Conservation (phyloP, 345 rosid genomes). For the Lenwebbia sp. region DNA sequence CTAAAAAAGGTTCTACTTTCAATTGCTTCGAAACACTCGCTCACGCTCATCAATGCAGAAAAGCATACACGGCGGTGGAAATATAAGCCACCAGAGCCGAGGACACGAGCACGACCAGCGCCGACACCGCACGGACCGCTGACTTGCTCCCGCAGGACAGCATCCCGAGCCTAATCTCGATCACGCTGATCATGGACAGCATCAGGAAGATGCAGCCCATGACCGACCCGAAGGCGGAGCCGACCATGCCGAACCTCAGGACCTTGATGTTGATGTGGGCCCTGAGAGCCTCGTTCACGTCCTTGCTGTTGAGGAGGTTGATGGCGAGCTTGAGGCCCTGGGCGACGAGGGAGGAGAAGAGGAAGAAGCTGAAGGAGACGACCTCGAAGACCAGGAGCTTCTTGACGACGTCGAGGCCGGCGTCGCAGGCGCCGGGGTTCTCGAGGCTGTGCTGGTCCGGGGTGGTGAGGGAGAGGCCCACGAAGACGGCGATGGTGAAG, state of each 20-base stretch:
- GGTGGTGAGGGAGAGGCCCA: too few relatives aligned
- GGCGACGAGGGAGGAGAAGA: constrained; percentile 80
- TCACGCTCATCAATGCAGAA: not conserved
- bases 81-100: not conserved
- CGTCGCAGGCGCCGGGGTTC: constrained; percentile 79
- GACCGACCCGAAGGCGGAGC: constrained; percentile 77
- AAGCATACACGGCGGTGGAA: not conserved
- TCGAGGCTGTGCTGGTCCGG: too few relatives aligned
- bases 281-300: constrained; percentile 65
- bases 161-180: constrained; percentile 80
- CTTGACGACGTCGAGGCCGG: constrained; percentile 46
- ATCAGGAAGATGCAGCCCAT: constrained; percentile 91
- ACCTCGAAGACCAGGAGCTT: constrained; percentile 85
- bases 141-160: constrained; percentile 78
- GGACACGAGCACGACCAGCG: not conserved
- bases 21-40: not conserved
- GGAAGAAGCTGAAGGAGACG: constrained; percentile 89
- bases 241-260: constrained; percentile 78
- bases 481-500: too few relatives aligned
- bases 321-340: constrained; percentile 80
- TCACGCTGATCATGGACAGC: constrained; percentile 77
- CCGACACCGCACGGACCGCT: constrained; percentile 32
- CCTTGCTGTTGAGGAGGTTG: constrained; percentile 76
- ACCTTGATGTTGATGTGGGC: constrained; percentile 70
- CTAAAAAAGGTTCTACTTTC: not conserved